Conservation (phyloP, 257 asterid genomes). For the Solanum infundibuliforme region DNA sequence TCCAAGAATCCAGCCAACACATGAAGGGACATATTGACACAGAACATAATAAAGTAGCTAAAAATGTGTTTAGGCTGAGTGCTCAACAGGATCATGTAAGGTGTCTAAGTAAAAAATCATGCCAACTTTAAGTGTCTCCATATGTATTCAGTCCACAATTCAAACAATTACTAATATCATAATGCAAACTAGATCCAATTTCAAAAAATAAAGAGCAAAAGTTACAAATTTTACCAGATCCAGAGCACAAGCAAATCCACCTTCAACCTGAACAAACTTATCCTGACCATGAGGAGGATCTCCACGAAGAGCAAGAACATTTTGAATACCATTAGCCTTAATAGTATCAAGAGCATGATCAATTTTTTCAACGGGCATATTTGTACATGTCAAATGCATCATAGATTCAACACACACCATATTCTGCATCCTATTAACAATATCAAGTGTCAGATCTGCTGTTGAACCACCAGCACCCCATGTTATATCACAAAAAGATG, state of each 20-base stretch:
- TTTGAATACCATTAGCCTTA: conserved; percentile 79
- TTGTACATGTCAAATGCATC: conserved; percentile 99
- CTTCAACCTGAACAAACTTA: conserved; percentile 93
- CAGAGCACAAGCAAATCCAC: conserved; percentile 94
- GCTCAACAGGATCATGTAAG: neutral
- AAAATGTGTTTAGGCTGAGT: neutral
- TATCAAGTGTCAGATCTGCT: conserved; percentile 96
- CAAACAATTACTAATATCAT: neutral
- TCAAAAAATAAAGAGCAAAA: neutral
- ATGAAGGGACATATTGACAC: neutral
- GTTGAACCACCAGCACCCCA: conserved; percentile 99
- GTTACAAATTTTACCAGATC: conserved; percentile 54
- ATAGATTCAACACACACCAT: conserved; percentile 96
- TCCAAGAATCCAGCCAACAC: neutral
- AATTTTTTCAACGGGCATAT: conserved; percentile 95
- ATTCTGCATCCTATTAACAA: conserved; percentile 93
- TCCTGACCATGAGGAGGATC: conserved; percentile 99
- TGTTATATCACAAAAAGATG: conserved; percentile 86
- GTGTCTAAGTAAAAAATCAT: neutral
- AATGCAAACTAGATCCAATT: neutral
- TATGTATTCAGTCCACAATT: neutral
- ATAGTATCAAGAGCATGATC: conserved; percentile 78
- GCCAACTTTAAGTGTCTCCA: neutral
- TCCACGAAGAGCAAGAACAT: conserved; percentile 92
- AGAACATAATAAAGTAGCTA: neutral